Base-by-base conservation (phyloP, 164 flowering plant species). In the Buxus sempervirens region DNA sequence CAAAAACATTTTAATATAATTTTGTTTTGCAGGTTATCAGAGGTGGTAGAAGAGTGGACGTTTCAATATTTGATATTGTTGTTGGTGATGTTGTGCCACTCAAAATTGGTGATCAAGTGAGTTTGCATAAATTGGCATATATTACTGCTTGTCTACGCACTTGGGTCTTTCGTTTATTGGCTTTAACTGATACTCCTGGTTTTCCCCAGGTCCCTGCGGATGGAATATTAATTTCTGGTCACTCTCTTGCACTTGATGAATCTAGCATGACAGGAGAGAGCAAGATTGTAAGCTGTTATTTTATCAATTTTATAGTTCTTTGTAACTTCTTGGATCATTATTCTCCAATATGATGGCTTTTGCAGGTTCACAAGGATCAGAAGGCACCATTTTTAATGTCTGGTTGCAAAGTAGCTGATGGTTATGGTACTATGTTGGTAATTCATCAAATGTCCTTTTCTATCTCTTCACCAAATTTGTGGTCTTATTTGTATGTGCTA, bases 211-310 rank as follows among this genome's bases (percentile, higher is more conserved):
- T 94, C 5, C 96, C 97, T 54, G 93, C 96, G 70, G 98, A 92
- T 89, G 98, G 98, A 56, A 66, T 93, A 70, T 63, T 93, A 25
- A 80, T 91, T 32, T 69, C 80, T 69, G 96, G 95, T n/a, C 97
- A 96, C 69, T 93, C 98, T 25, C 90, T 96, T 69, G 82, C 98
- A 12, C 74, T 96, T 70, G 99, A 96, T 79, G 99, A 96, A 80
- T 96, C 99, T 63, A 93, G 99, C 77, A 96, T 96, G 99, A 96
- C 99, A 22, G 99, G 99, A 64, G 98, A 96, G 82, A 89, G 96
- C 85, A 91, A 93, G 73, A 90, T 90, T 73, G 99, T 96, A 75
- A 75, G 88, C 27, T 70, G 28, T 48, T 57, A 0, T 62, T 64
- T 20, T 27, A 32, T 64, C 49, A 27, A 21, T 38, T 0, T 36